These are phyloP conservation scores for Pythium aquatile DNA, from an alignment of 352 stramenopile genomes.

Conservation along the genomic window DNA sequence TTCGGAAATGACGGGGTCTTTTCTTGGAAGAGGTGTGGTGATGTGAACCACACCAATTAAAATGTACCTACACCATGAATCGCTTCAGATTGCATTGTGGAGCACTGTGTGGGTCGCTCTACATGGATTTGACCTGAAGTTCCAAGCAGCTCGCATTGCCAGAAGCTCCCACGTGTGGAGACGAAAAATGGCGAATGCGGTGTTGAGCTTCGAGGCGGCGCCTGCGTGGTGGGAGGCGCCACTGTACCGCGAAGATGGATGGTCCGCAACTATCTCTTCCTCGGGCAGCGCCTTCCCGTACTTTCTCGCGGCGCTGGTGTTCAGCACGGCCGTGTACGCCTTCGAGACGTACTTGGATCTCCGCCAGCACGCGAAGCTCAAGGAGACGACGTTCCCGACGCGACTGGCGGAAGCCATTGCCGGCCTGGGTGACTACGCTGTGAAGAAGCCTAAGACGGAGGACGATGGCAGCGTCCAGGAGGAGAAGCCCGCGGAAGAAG, in stretches of 20 bases:
- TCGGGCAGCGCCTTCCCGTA: conserved; percentile 48
- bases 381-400: conserved; percentile 69
- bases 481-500: background rate
- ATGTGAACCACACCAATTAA: background rate
- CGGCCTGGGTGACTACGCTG: conserved; percentile 40
- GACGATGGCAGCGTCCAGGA: conserved; percentile 13
- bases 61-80: background rate
- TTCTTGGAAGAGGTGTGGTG: background rate
- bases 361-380: conserved; percentile 89
- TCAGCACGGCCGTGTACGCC: conserved; percentile 89
- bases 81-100: background rate
- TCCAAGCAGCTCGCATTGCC: background rate
- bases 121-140: background rate
- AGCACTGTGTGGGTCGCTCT: background rate
- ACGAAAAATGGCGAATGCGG: conserved; percentile 3
- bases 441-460: conserved; percentile 25
- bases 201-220: background rate
- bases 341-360: conserved; percentile 93
- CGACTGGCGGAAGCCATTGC: conserved; percentile 53
- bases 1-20: background rate
- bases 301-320: conserved; percentile 75
- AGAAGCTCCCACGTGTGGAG: background rate
- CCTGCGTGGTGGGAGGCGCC: conserved; percentile 47
- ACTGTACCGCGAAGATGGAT: conserved; percentile 57
- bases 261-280: conserved; percentile 27